These are phyloP conservation scores for Harrya chromipes DNA, from an alignment of 768 basidiomycete species.

Conservation along the genomic window DNA sequence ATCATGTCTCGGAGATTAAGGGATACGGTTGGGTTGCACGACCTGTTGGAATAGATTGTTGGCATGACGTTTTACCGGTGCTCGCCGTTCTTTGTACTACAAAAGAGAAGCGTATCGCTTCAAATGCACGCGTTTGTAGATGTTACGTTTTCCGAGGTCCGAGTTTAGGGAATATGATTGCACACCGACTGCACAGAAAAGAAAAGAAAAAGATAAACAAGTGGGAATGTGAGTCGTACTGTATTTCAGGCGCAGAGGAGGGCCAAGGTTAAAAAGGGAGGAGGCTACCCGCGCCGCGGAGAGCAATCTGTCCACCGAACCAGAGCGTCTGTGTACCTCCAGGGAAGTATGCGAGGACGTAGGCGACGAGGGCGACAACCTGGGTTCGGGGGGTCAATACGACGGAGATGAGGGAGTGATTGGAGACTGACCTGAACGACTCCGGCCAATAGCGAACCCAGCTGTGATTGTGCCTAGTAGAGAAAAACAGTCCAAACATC, in stretches of 20 bases:
- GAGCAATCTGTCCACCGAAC: conserved; percentile 73
- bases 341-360: conserved; percentile 94
- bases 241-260: not conserved
- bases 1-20: conserved; percentile 71
- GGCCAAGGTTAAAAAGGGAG: conserved; percentile 59
- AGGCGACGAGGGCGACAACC: conserved; percentile 82
- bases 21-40: conserved; percentile 59
- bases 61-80: no score
- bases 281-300: conserved; percentile 81
- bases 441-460: conserved; percentile 83
- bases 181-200: not conserved
- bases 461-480: conserved; percentile 70
- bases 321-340: conserved; percentile 80
- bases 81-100: not conserved
- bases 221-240: not conserved
- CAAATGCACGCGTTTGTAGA: no score
- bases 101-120: not conserved
- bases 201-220: conserved; percentile 3
- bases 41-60: conserved; percentile 24
- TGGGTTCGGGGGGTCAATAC: conserved; percentile 24
- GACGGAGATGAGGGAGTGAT: not conserved
- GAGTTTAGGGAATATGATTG: not conserved
- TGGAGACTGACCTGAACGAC: conserved; percentile 61
- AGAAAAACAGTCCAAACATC: not conserved
- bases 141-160: no score